Conservation (phyloP, 352 stramenopile genomes). For the Phytophthora sansomeana region DNA sequence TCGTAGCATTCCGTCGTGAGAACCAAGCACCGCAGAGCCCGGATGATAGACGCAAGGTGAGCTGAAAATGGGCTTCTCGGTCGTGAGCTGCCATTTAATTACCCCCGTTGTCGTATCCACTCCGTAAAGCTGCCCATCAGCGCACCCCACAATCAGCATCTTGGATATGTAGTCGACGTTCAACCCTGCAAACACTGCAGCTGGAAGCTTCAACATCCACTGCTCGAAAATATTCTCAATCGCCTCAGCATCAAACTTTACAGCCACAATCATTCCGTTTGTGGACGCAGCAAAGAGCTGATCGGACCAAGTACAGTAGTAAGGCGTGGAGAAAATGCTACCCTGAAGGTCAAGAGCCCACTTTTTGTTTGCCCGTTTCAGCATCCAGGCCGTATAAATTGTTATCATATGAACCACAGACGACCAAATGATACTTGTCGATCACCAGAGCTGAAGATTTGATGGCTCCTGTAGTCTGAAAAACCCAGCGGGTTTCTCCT, state of each 20-base stretch:
- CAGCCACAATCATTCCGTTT: slow-evolving; percentile 38
- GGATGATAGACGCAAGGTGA: slow-evolving; percentile 52
- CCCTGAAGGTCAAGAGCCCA: slow-evolving; percentile 46
- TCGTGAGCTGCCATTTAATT: slow-evolving; percentile 46
- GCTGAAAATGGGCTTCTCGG: slow-evolving; percentile 66
- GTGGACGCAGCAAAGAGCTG: slow-evolving; percentile 55
- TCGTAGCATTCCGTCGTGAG: slow-evolving; percentile 58
- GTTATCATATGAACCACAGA: slow-evolving; percentile 62
- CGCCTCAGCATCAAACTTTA: slow-evolving; percentile 11
- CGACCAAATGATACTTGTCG: slow-evolving; percentile 46
- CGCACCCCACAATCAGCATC: slow-evolving; percentile 55
- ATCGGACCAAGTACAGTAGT: slow-evolving; percentile 25
- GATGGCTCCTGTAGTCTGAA: slow-evolving; percentile 47
- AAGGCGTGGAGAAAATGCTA: slow-evolving; percentile 61
- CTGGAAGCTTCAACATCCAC: slow-evolving; percentile 44
- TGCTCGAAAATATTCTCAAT: slow-evolving; percentile 15
- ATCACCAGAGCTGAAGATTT: slow-evolving; percentile 62
- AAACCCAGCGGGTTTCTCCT: slow-evolving; percentile 44
- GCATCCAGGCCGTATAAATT: slow-evolving; percentile 50
- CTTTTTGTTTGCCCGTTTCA: slow-evolving; percentile 16
- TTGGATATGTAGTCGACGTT: slow-evolving; percentile 21
- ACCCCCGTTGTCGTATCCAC: slow-evolving; percentile 33
- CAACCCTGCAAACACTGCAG: slow-evolving; percentile 67
- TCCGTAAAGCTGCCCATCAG: slow-evolving; percentile 56
- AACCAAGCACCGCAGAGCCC: slow-evolving; percentile 48